Evolutionary conservation across 2,329 filamentous ascomycete genomes (phyloP), one percentile per base, ranked within the genome.

Genomic region (Fusarium succisae): DNA sequence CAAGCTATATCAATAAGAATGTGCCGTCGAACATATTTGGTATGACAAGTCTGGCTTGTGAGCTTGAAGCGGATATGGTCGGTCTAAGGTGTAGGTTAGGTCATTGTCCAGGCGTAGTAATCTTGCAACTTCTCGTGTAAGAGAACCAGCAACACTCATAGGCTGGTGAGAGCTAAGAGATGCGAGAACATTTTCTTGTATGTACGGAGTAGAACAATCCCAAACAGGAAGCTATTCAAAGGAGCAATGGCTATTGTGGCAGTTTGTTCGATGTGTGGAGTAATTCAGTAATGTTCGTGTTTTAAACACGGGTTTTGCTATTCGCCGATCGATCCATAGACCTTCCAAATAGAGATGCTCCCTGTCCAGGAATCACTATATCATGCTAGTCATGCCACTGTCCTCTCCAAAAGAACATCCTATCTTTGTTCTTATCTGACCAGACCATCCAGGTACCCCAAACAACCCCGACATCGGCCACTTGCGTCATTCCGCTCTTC

Each of bases 391-490:
- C 24, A 55, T 28, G 20, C 15, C 51, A 41, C 8, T 28, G 15
- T 10, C 24, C 3, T 55, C 26, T 55, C 17, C 51, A 43, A 55
- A 43, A 51, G 20, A 51, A 28, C 3, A 50, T 41, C 20, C n/a
- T 61, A 12, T 43, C 35, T 60, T 3, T 28, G 18, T 20, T 37
- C 47, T 54, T 66, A 47, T 62, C 39, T 28, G 14, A 13, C 45
- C 10, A 17, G 30, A 24, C 61, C 43, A 66, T 73, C 65, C 60
- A 66, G 61, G 70, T 63, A 61, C 35, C 30, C 11, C n/a, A 32
- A 53, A 28, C 48, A 50, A 50, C 47, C 35, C 71, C 71, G 71
- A 74, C 59, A 72, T 75, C 72, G 72, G 72, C 59, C 59, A 60
- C 56, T 50, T 63, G 63, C 68, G 71, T 74, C 71, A 74, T 72